Base-by-base conservation (phyloP, 495 filamentous ascomycete species). In the Darksidea phi region DNA sequence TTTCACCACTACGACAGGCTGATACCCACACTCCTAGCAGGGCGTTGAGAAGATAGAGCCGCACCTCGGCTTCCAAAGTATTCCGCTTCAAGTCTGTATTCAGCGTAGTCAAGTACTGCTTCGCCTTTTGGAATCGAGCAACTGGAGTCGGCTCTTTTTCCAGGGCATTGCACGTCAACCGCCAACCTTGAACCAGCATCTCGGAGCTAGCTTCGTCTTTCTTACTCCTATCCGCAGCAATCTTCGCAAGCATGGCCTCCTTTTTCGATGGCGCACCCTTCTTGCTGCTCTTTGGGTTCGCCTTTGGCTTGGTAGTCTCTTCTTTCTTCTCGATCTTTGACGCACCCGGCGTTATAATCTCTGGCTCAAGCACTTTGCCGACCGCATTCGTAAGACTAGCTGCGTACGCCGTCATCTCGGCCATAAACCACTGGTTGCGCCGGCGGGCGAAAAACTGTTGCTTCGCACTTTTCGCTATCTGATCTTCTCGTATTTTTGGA, bases 341-440 rank as follows among this genome's bases (percentile, higher is more conserved):
- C 28, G 28, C 58, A 36, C 65, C 74, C 26, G 79, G 79, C 8
- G 82, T 77, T 42, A 89, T 78, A 0, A 70, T 79, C 64, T 88
- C 80, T 3, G 84, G 86, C 7, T 86, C 77, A n/a, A 91, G 72
- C 6, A 73, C 75, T 55, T 82, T 85, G 4, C 86, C 87, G 2
- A 77, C 74, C 7, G 82, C 74, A 48, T 85, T 85, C 0, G 86
- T 86, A 28, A 92, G 73, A 72, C 86, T 89, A 11, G 81, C 86
- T 1, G 88, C 85, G 70, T 91, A 92, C 1, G 76, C 73, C 47
- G 74, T 76, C 73, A 88, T 88, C 54, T 88, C 84, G 0, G 75
- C 76, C 79, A 86, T 83, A 67, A 79, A 79, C 51, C 72, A 67
- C 57, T 82, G 80, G 57, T 87, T 81, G 1, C 71, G 72, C 57